Evolutionary conservation across 176 grass and related monocot genomes (phyloP), one percentile per base, ranked within the genome.

Genomic region (Ampelocalamus luodianensis): DNA sequence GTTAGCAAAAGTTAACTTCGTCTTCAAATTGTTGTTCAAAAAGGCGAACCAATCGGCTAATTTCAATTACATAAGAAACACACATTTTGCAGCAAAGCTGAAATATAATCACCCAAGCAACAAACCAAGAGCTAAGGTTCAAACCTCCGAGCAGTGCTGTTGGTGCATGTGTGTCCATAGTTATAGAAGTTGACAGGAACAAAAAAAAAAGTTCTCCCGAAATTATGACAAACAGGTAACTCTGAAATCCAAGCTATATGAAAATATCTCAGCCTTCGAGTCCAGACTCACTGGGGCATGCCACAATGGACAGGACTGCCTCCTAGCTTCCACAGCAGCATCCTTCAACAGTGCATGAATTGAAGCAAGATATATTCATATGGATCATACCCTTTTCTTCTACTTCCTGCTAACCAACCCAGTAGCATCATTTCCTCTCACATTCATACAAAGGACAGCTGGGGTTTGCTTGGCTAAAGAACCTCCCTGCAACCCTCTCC

Each of bases 401-500:
- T 49, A 49, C 46, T 15, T 15, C 3, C 13, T 49, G 46, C 12
- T 49, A 14, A 49, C 12, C 46, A 49, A 49, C 12, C 46, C 46
- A 49, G 72, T 13, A 40, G 1, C 10, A n/a, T 51, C 45, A 80
- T 68, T 55, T 81, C 64, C 78, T 42, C 64, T 55, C 32, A 23
- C 23, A 26, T 24, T 69, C 22, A 17, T 42, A 37, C 8, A 3
- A 10, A 70, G 48, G 79, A 6, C 34, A 37, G 50, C 29, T 38
- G 13, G 59, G 81, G 38, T 46, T 36, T 29, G 18, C 68, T 20
- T 60, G 65, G 16, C 23, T 72, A 24, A 71, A 82, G 53, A 72
- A 82, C 53, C 53, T 60, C 1, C 39, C 53, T 12, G 10, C 56
- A 18, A 82, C 80, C 53, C 80, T 71, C 38, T 71, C 68, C 80